Conservation (phyloP, 2,329 filamentous ascomycete genomes). For the Neofusicoccum ribis region DNA sequence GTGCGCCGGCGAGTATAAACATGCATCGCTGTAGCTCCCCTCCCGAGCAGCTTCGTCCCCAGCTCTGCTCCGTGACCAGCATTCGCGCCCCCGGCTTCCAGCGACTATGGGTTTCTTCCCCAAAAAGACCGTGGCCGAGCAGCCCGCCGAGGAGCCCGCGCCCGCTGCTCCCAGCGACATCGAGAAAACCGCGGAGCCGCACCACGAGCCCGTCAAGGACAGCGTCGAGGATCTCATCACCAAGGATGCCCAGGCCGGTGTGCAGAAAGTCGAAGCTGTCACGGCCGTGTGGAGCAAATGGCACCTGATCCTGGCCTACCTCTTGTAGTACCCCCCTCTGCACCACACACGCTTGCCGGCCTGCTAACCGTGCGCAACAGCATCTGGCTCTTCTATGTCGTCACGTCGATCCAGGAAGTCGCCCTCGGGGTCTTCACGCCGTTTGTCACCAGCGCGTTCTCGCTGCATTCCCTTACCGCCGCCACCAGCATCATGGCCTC, state of each 20-base stretch:
- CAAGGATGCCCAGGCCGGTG: conserved; percentile 33
- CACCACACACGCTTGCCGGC: not conserved
- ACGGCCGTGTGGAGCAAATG: conserved; percentile 35
- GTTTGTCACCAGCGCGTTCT: conserved; percentile 52
- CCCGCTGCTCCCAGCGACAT: not conserved
- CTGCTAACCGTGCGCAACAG: not conserved
- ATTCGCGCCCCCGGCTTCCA: no score
- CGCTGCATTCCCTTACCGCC: conserved; percentile 55
- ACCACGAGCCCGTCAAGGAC: not conserved
- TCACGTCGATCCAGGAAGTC: conserved; percentile 49
- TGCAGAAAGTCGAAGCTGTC: conserved; percentile 35
- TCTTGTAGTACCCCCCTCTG: conserved; percentile 24
- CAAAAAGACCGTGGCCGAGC: not conserved
- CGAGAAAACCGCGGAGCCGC: not conserved
- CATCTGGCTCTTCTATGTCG: conserved; percentile 41
- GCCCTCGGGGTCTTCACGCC: conserved; percentile 44
- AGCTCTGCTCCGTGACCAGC: no score
- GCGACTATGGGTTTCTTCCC: not conserved
- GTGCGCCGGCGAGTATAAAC: no score
- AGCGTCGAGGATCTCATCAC: not conserved
- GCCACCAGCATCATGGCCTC: conserved; percentile 57
- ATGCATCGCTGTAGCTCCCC: no score
- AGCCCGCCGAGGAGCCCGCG: not conserved
- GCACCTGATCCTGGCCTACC: conserved; percentile 30
- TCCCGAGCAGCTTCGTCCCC: no score